A percentile compares a stretch with the other conserved stretches of the same genome.
Evolutionary conservation across 345 rosid genomes (phyloP).

Genomic region (Gossypium longicalyx): DNA sequence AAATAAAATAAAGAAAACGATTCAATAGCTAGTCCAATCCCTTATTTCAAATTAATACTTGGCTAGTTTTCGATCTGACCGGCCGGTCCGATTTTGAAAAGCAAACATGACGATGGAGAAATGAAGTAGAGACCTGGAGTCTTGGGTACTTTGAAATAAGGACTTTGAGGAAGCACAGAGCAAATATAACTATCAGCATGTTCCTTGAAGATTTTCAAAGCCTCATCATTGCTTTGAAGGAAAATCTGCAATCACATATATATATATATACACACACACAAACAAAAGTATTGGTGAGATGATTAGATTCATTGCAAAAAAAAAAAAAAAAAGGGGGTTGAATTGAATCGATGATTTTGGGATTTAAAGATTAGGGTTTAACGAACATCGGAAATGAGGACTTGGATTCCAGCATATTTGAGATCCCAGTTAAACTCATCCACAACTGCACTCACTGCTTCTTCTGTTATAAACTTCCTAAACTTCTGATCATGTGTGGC

Average conservation of each 20-base stretch:
- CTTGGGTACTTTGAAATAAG: conserved; percentile 50
- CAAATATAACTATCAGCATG: conserved; percentile 77
- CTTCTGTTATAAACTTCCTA: conserved; percentile 44
- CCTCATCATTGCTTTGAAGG: conserved; percentile 34
- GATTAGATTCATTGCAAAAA: background rate
- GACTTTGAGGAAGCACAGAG: conserved; percentile 69
- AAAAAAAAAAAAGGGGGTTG: background rate
- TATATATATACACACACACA: no score
- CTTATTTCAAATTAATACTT: no score
- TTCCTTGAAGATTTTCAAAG: conserved; percentile 41
- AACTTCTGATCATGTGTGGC: conserved; percentile 44
- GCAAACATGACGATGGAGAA: background rate
- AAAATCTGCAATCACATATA: conserved; percentile 36
- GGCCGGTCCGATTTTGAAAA: no score
- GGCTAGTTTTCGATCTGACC: no score
- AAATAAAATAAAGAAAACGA: no score
- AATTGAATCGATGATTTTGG: no score
- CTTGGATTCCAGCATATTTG: conserved; percentile 79
- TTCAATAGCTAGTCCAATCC: no score
- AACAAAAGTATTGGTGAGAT: background rate
- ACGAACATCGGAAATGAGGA: conserved; percentile 58
- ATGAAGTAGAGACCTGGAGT: conserved; percentile 47
- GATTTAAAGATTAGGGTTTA: background rate
- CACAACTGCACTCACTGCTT: conserved; percentile 53
- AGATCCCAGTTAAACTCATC: conserved; percentile 93